Evolutionary conservation across 305 asterid genomes (phyloP).

Genomic region (Fraxinus xanthoxyloides): DNA sequence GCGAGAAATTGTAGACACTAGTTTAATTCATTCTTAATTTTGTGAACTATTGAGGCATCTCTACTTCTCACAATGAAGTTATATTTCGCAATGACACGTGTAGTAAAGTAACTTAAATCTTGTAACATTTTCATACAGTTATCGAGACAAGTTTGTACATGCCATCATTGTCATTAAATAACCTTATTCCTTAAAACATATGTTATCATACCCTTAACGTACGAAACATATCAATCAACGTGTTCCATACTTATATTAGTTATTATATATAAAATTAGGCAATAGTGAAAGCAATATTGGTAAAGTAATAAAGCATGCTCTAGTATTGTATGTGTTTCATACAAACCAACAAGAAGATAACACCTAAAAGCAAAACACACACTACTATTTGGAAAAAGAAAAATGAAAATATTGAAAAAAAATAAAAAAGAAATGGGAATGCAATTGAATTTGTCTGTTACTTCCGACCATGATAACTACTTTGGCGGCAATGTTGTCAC

Average conservation of each 20-base stretch:
- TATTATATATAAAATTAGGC: not conserved
- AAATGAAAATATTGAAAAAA: not conserved
- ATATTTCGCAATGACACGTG: not conserved
- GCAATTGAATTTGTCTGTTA: constrained; percentile 38
- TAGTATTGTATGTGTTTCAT: constrained; percentile 7
- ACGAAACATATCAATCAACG: not conserved
- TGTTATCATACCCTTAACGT: not conserved
- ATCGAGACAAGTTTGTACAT: not conserved
- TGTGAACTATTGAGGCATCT: not conserved
- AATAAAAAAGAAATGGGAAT: constrained; percentile 15
- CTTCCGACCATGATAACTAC: constrained; percentile 54
- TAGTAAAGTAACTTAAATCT: not conserved
- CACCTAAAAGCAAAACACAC: constrained; percentile 16
- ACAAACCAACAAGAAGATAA: constrained; percentile 28
- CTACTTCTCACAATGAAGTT: not conserved
- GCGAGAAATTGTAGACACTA: not conserved
- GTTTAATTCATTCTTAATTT: not conserved
- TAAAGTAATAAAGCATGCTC: not conserved
- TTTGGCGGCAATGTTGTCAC: constrained; percentile 65
- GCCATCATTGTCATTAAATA: not conserved
- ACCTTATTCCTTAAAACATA: not conserved
- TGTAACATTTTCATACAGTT: not conserved
- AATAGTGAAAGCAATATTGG: not conserved
- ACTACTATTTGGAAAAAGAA: not conserved
- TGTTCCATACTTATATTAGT: not conserved